phyloP scores from a whole-genome alignment of 1,284 basidiomycete genomes.

The Bjerkandera adusta region DNA sequence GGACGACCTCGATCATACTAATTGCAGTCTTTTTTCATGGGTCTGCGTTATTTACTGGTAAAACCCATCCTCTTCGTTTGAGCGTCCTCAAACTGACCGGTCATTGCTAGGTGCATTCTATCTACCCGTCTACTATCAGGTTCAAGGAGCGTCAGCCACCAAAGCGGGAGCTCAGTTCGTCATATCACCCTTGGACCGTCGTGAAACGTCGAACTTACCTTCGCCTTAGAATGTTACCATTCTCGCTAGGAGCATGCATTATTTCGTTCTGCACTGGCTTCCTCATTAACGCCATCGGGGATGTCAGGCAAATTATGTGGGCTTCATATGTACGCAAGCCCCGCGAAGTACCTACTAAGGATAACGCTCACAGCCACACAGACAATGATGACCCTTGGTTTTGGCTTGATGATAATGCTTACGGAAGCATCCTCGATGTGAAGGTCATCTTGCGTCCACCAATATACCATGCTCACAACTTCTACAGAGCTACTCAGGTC shows the following conservation, averaged over 20 bases:
- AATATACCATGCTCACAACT: conserved; percentile 15
- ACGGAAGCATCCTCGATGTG: conserved; percentile 26
- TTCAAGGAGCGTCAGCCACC: conserved; percentile 43
- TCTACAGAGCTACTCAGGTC: conserved; percentile 29
- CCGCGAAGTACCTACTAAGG: not conserved
- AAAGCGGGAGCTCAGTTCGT: conserved; percentile 43
- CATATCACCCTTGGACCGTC: conserved; percentile 35
- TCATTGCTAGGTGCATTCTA: conserved; percentile 32
- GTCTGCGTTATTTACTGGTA: conserved; percentile 64
- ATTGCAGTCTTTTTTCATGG: conserved; percentile 61
- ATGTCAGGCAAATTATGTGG: conserved; percentile 40
- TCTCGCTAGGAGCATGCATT: conserved; percentile 11
- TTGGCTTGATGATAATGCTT: conserved; percentile 35
- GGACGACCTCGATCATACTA: conserved; percentile 68
- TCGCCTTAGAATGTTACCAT: not conserved
- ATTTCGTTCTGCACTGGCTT: conserved; percentile 36
- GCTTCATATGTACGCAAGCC: conserved; percentile 20
- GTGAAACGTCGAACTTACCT: not conserved
- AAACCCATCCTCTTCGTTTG: too few relatives aligned
- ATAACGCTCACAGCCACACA: conserved; percentile 16
- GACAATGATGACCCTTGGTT: conserved; percentile 32
- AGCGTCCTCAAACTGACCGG: not conserved
- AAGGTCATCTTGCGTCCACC: not conserved
- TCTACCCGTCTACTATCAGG: conserved; percentile 65
- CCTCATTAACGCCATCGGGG: conserved; percentile 32